These are phyloP conservation scores for Starmerella gropengiesseri DNA, from an alignment of 805 yeast genomes.

Conservation along the genomic window DNA sequence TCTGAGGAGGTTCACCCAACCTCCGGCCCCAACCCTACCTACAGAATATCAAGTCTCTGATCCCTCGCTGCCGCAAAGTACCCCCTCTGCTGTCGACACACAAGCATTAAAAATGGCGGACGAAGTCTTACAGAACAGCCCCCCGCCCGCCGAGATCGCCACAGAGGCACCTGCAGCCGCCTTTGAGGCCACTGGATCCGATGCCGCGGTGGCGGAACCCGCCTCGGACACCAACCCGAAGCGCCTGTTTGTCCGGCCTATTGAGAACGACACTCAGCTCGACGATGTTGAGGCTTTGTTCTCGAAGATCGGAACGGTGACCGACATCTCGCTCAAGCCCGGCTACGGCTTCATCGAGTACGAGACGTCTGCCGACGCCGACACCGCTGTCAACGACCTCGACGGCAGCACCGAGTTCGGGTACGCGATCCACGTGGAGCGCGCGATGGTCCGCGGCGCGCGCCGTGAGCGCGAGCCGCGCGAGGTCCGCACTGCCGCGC, in stretches of 20 bases:
- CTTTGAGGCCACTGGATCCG: background rate
- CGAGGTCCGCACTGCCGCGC: slow-evolving; percentile 19
- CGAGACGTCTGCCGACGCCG: slow-evolving; percentile 46
- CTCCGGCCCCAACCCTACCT: too few relatives aligned
- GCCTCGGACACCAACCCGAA: slow-evolving; percentile 9
- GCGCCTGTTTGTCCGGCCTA: slow-evolving; percentile 25
- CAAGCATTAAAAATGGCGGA: slow-evolving; percentile 4
- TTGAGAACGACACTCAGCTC: slow-evolving; percentile 20
- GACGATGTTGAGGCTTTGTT: slow-evolving; percentile 43
- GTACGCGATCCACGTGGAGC: slow-evolving; percentile 28
- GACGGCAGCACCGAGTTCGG: slow-evolving; percentile 34
- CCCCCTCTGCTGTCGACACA: too few relatives aligned
- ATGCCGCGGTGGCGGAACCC: slow-evolving; percentile 1
- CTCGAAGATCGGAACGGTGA: slow-evolving; percentile 40
- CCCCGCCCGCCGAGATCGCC: background rate
- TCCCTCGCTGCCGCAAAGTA: too few relatives aligned
- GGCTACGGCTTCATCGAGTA: slow-evolving; percentile 64
- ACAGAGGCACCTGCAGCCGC: slow-evolving; percentile 1
- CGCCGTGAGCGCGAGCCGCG: slow-evolving; percentile 13
- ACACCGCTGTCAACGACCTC: slow-evolving; percentile 46
- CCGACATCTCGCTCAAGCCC: slow-evolving; percentile 45
- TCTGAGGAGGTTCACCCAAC: too few relatives aligned
- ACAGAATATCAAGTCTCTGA: too few relatives aligned
- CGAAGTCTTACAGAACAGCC: slow-evolving; percentile 1
- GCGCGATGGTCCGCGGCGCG: slow-evolving; percentile 28